Conservation (phyloP, 139 green algal genomes). For the Pseudopediastrum boryanum region DNA sequence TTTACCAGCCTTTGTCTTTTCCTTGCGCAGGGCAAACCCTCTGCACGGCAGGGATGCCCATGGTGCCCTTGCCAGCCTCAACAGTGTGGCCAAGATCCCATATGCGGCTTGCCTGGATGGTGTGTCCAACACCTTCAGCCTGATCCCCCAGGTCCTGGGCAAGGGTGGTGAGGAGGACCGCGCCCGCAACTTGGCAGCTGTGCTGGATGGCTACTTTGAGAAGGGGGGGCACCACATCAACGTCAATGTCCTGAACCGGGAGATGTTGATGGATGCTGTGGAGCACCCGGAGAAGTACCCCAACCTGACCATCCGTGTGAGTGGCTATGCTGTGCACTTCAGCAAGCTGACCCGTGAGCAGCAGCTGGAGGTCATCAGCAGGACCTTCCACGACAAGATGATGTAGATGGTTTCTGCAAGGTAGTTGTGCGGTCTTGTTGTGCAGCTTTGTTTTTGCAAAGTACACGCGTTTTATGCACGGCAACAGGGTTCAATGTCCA, state of each 20-base stretch:
- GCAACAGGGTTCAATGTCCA: too few relatives aligned
- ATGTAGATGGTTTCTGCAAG: too few relatives aligned
- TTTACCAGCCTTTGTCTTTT: too few relatives aligned
- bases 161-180: background rate
- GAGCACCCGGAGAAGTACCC: conserved; percentile 80
- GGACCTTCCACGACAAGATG: conserved; percentile 34
- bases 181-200: conserved; percentile 60
- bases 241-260: conserved; percentile 74
- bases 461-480: too few relatives aligned
- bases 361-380: conserved; percentile 50
- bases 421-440: too few relatives aligned
- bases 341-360: conserved; percentile 72
- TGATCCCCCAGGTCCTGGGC: conserved; percentile 52
- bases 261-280: conserved; percentile 75
- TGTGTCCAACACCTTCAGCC: conserved; percentile 79
- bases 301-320: conserved; percentile 79
- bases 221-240: conserved; percentile 77
- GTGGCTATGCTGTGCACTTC: conserved; percentile 80
- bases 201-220: conserved; percentile 81
- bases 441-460: too few relatives aligned
- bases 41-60: conserved; percentile 69
- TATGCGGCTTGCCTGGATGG: conserved; percentile 72
- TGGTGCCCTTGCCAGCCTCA: conserved; percentile 72
- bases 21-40: conserved; percentile 60
- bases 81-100: conserved; percentile 50